Evolutionary conservation across 2,329 filamentous ascomycete genomes (phyloP), one percentile per base, ranked within the genome.

Genomic region (Fusarium protoensiforme): DNA sequence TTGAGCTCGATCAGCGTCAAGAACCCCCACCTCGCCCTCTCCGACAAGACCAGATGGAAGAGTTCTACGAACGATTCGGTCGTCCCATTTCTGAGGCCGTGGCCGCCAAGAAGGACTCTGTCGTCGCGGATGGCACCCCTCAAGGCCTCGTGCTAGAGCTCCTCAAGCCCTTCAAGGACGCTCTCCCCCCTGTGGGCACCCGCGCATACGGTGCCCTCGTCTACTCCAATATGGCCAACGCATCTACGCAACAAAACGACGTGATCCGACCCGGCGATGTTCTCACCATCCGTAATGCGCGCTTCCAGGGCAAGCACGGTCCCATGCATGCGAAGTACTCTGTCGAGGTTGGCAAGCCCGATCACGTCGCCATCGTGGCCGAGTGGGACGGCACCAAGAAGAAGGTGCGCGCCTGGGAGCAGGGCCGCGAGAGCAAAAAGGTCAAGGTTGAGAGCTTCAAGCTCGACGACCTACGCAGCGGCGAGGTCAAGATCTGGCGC

Each of bases 301-400:
- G 92, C 74, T 98, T 99, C 84, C 94, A 98, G 83, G 96, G 96
- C 67, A 97, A 98, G 82, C 94, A 96, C 76, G 96, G 96, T 1
- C 90, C 95, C 6, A 95, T 99, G 93, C 95, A 98, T 80, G 93
- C 94, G 74, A 98, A 98, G 82, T 99, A 99, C 82, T 92, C 88
- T 57, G 86, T 91, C 61, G 96, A 99, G 76, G 94, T 98, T 1
- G 95, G 95, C 73, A 96, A 94, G 80, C 90, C 90, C 5, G 94
- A 96, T 72, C 96, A 99, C 78, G 96, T 98, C 0, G 96, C 90
- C 3, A 86, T 99, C 3, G 96, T 99, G 5, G 90, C 94, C 11
- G 96, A 99, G 81, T 99, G 96, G 96, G 96, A 99, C 81, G 96
- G 96, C 4, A 97, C 94, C 43, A 98, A 98, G 89, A 98, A 98